These are phyloP conservation scores for Lasiosphaeria hispida DNA, from an alignment of 495 filamentous ascomycete genomes.

Conservation along the genomic window DNA sequence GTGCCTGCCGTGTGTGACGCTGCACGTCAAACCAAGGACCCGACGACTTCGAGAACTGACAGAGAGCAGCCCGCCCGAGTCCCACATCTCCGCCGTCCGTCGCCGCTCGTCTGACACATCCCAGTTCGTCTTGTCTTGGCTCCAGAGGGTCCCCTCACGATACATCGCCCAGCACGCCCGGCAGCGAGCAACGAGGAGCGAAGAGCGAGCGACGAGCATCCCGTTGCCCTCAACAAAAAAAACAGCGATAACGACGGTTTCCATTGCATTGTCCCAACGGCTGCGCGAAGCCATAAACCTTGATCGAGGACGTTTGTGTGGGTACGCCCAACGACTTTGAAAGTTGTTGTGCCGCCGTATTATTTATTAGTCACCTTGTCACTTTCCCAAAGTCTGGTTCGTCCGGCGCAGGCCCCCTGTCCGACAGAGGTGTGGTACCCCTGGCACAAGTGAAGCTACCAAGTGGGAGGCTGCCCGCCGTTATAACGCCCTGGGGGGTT, in stretches of 20 bases:
- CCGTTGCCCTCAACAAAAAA: no score
- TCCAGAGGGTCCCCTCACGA: neutral
- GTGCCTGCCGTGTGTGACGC: neutral
- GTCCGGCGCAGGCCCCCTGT: neutral
- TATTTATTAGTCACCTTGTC: neutral
- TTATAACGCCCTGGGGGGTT: slow-evolving; percentile 6
- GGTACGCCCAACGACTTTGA: no score
- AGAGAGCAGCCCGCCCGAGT: neutral
- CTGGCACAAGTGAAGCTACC: slow-evolving; percentile 1
- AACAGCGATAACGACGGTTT: no score
- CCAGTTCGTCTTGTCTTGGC: neutral
- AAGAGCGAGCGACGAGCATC: no score
- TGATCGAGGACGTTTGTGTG: neutral
- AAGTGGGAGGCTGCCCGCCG: slow-evolving; percentile 11
- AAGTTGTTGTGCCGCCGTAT: no score
- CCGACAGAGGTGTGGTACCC: neutral
- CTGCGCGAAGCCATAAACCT: no score
- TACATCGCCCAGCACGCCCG: neutral
- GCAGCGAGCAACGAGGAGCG: neutral
- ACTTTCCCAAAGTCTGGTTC: slow-evolving; percentile 3
- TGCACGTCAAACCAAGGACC: slow-evolving; percentile 7
- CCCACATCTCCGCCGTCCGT: neutral
- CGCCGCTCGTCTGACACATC: slow-evolving; percentile 3
- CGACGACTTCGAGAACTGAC: slow-evolving; percentile 7
- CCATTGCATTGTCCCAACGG: no score